Conservation (phyloP, 495 filamentous ascomycete species). For the Annulohypoxylon stygium region DNA sequence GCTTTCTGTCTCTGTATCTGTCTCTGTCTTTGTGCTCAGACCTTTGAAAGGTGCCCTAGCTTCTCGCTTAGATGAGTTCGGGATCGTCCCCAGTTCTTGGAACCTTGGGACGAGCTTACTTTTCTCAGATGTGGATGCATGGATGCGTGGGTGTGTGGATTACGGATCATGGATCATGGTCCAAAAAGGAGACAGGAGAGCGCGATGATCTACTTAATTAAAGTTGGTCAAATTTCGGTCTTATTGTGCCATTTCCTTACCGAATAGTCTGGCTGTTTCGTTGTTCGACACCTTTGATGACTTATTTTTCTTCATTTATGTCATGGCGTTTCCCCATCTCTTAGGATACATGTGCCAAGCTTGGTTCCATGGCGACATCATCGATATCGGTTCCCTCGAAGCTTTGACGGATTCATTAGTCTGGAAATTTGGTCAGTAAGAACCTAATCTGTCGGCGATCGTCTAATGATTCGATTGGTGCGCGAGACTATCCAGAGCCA, state of each 20-base stretch:
- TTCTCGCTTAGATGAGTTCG: slow-evolving; percentile 11
- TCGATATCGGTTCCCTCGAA: slow-evolving; percentile 17
- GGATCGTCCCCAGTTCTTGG: slow-evolving; percentile 37
- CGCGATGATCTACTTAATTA: slow-evolving; percentile 25
- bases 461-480: background rate
- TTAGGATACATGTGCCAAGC: slow-evolving; percentile 19
- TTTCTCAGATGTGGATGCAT: slow-evolving; percentile 15
- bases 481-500: slow-evolving; percentile 1
- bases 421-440: background rate
- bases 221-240: slow-evolving; percentile 26
- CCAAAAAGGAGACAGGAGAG: slow-evolving; percentile 14
- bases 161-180: slow-evolving; percentile 1
- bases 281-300: slow-evolving; percentile 10
- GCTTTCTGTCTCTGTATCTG: background rate
- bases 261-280: slow-evolving; percentile 5
- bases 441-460: slow-evolving; percentile 12
- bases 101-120: slow-evolving; percentile 37
- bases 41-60: slow-evolving; percentile 4
- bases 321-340: slow-evolving; percentile 16
- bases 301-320: slow-evolving; percentile 31
- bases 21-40: slow-evolving; percentile 24
- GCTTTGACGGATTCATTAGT: slow-evolving; percentile 22
- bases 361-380: slow-evolving; percentile 25
- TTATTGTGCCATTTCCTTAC: slow-evolving; percentile 13
- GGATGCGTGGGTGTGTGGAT: background rate